Base-by-base conservation (phyloP, 768 basidiomycete species). In the Wakefieldia striispora region DNA sequence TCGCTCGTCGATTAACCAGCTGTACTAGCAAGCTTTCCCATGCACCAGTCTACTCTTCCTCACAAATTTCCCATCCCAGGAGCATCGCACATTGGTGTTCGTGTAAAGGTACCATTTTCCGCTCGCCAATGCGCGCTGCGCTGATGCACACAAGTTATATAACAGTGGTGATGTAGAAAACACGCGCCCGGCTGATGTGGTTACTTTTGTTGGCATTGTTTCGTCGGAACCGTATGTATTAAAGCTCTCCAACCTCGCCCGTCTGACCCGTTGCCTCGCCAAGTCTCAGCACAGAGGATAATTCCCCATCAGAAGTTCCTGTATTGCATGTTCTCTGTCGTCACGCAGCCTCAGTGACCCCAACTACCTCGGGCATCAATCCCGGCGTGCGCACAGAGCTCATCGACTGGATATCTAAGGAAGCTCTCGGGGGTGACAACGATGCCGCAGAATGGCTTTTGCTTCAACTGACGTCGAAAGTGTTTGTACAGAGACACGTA, bases 381-480 rank as follows among this genome's bases (percentile, higher is more conserved):
- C 17, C 47, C 33, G 45, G 54, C 13, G 49, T 81, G 14, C 74
- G 85, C 33, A 60, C 74, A 8, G 77, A 83, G 39, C 71, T 93
- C 16, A 73, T 91, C 34, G 53, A 69, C 0, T 93, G 91, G 91
- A 78, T 93, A 42, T 86, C 89, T 1, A 67, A 75, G 20, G 81
- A 87, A 59, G 81, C 75, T 11, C 72, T 92, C 4, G 85, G 75
- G 0, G 84, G 86, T 4, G 90, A 93, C 59, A 64, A 58, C 26
- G 71, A 79, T 19, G 83, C 83, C 2, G 88, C 89, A 20, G 84
- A 91, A 67, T 91, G 86, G 85, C 72, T 88, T 7, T 71, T 92
- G 5, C 71, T 91, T 23, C 71, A 76, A 37, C 60, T 75, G 39
- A 73, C 86, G 14, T 75, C 83, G 24, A 76, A 76, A 68, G 79